Evolutionary conservation across 2,329 filamentous ascomycete genomes (phyloP).

Genomic region (Blastomyces gilchristii): DNA sequence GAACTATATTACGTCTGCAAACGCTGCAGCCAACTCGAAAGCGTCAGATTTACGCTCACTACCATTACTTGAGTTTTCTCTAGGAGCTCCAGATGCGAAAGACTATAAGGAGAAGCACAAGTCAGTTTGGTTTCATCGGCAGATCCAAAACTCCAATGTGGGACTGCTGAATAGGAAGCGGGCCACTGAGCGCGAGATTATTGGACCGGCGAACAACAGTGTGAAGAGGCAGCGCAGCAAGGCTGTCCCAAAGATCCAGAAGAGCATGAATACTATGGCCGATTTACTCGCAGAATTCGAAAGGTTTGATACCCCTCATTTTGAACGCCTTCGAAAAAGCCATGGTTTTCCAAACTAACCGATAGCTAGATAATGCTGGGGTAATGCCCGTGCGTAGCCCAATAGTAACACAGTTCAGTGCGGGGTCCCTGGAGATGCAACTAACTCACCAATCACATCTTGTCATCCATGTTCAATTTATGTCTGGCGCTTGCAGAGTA

Average conservation of each 20-base stretch:
- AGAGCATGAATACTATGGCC: slow-evolving; percentile 19
- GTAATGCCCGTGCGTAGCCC: not conserved
- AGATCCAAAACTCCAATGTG: not conserved
- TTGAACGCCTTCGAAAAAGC: not conserved
- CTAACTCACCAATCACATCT: not conserved
- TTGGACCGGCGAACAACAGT: slow-evolving; percentile 11
- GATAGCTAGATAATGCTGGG: not conserved
- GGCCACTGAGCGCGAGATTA: not conserved
- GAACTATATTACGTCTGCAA: not conserved
- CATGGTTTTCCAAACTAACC: not conserved
- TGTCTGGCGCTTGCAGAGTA: not conserved
- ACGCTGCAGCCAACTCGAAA: too few species aligned
- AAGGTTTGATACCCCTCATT: slow-evolving; percentile 8
- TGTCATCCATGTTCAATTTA: not conserved
- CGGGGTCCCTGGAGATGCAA: not conserved
- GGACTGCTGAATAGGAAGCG: not conserved
- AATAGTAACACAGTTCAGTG: not conserved
- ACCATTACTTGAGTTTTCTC: slow-evolving; percentile 6
- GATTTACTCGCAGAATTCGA: slow-evolving; percentile 26
- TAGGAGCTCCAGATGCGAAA: slow-evolving; percentile 8
- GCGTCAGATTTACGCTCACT: not conserved
- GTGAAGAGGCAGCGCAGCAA: slow-evolving; percentile 3
- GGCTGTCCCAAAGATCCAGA: slow-evolving; percentile 20
- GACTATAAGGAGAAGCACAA: not conserved
- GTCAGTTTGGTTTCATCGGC: not conserved